A percentile compares a stretch with the other conserved stretches of the same genome.
Evolutionary conservation across 768 basidiomycete species (phyloP).

Genomic region (Inosperma sp.): DNA sequence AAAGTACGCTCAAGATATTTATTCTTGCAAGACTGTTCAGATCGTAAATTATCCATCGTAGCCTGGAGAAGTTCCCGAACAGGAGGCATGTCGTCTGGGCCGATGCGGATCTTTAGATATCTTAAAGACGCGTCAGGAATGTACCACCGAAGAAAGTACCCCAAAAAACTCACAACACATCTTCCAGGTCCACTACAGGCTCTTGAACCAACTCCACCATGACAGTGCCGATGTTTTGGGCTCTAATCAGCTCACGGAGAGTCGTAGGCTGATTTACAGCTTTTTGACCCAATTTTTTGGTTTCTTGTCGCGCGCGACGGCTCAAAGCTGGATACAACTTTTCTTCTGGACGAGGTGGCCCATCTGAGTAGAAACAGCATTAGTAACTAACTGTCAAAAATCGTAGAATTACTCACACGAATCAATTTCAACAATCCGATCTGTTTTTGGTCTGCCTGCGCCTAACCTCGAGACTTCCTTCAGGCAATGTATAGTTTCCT

Average conservation of each 20-base stretch:
- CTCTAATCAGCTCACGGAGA: background rate
- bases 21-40: slow-evolving; percentile 21
- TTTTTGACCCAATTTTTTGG: background rate
- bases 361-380: background rate
- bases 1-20: slow-evolving; percentile 22
- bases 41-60: slow-evolving; percentile 20
- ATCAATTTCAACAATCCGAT: background rate
- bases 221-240: background rate
- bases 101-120: slow-evolving; percentile 1
- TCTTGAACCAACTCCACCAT: background rate
- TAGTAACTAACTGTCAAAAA: background rate
- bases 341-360: background rate
- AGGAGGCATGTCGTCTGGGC: background rate
- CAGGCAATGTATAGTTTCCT: background rate
- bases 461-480: background rate
- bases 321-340: slow-evolving; percentile 1
- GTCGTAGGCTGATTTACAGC: background rate
- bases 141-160: background rate
- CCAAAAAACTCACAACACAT: slow-evolving; percentile 1
- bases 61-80: slow-evolving; percentile 19
- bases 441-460: background rate
- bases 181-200: slow-evolving; percentile 1
- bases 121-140: background rate
- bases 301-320: background rate
- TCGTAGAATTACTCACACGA: background rate